A percentile compares a stretch with the other conserved stretches of the same genome.
Evolutionary conservation across 352 stramenopile species (phyloP).

Genomic region (Globisporangium orthogonon): DNA sequence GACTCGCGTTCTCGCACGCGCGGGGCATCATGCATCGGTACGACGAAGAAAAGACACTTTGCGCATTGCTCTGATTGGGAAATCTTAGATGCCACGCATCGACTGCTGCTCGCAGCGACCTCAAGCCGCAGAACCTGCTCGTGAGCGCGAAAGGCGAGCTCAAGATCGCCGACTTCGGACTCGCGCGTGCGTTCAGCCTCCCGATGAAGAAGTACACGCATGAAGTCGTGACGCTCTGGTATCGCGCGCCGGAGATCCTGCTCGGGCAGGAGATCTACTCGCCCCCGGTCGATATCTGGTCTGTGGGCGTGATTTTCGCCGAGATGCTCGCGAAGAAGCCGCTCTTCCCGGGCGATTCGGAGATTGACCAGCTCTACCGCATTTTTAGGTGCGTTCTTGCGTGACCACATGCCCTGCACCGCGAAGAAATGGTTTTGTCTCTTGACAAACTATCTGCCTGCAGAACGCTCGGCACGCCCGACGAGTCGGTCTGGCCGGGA

Average conservation of each 20-base stretch:
- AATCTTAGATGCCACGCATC: too few species aligned
- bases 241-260: constrained; percentile 97
- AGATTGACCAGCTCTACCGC: constrained; percentile 86
- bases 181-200: constrained; percentile 95
- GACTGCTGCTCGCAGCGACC: constrained; percentile 59
- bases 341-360: constrained; percentile 76
- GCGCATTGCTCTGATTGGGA: too few species aligned
- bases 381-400: constrained; percentile 56
- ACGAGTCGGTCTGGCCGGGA: constrained; percentile 94
- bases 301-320: constrained; percentile 80
- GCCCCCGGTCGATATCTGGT: constrained; percentile 85
- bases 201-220: constrained; percentile 97
- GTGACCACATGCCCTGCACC: too few species aligned
- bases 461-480: constrained; percentile 93
- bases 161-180: constrained; percentile 98
- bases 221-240: constrained; percentile 99
- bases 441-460: neutral
- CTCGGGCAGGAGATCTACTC: constrained; percentile 91
- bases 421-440: neutral
- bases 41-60: neutral
- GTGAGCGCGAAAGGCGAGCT: constrained; percentile 92
- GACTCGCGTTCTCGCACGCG: constrained; percentile 83
- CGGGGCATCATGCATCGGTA: constrained; percentile 87
- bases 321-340: constrained; percentile 83
- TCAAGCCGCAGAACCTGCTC: constrained; percentile 98